Evolutionary conservation across 2,329 filamentous ascomycete genomes (phyloP).

Genomic region (Pseudogymnoascus sp.): DNA sequence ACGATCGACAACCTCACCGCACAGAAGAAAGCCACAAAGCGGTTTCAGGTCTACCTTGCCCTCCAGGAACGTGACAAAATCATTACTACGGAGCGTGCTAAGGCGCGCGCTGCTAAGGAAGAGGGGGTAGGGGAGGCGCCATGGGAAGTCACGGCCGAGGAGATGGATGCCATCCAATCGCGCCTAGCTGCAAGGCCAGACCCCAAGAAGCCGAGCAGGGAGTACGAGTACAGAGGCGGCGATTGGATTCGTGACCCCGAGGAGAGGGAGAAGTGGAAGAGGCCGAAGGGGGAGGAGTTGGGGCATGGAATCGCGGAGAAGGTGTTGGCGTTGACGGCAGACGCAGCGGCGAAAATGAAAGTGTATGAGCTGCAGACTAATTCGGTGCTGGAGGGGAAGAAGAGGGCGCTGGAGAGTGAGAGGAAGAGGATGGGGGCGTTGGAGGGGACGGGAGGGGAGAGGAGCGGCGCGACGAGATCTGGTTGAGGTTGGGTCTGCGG

Average conservation of each 20-base stretch:
- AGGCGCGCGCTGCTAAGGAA: slow-evolving; percentile 6
- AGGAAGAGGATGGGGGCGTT: neutral
- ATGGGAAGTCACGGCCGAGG: neutral
- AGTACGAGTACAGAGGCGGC: neutral
- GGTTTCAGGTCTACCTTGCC: slow-evolving; percentile 17
- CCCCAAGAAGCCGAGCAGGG: neutral
- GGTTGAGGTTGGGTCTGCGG: neutral
- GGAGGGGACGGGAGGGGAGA: neutral
- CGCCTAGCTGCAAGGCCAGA: neutral
- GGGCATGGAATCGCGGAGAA: slow-evolving; percentile 31
- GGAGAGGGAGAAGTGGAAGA: neutral
- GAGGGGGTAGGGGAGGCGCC: neutral
- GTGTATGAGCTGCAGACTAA: slow-evolving; percentile 18
- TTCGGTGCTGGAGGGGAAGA: neutral
- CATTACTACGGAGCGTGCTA: slow-evolving; percentile 12
- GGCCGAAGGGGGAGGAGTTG: slow-evolving; percentile 36
- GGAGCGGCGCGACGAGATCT: neutral
- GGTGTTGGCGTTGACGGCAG: slow-evolving; percentile 27
- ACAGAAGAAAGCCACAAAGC: slow-evolving; percentile 20
- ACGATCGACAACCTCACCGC: slow-evolving; percentile 17
- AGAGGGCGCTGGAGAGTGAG: neutral
- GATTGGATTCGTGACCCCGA: slow-evolving; percentile 5
- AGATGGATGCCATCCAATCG: neutral
- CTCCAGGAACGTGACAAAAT: slow-evolving; percentile 13
- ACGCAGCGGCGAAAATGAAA: slow-evolving; percentile 19